A percentile compares a stretch with the other conserved stretches of the same genome.
Evolutionary conservation across 2,329 filamentous ascomycete genomes (phyloP).

Genomic region (Trichoderma sp.): DNA sequence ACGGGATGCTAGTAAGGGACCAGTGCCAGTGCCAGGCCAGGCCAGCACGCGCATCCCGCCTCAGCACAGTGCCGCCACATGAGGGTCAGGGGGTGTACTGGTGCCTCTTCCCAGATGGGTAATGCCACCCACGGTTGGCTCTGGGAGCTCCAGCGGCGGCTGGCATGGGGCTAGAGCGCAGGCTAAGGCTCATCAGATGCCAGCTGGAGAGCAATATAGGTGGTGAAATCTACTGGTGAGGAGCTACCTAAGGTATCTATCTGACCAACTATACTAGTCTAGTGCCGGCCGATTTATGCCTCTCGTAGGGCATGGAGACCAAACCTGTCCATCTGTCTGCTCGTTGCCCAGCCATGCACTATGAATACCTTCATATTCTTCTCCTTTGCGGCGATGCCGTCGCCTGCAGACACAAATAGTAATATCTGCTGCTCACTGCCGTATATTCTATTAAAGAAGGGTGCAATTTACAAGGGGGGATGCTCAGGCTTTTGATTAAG

Average conservation of each 20-base stretch:
- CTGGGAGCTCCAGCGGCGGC: constrained; percentile 5
- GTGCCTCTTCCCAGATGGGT: constrained; percentile 24
- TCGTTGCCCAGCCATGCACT: not conserved
- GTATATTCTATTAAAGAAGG: not conserved
- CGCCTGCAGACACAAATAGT: not conserved
- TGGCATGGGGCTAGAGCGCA: constrained; percentile 17
- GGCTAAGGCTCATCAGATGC: constrained; percentile 3
- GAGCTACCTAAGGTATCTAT: not conserved
- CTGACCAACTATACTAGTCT: not conserved
- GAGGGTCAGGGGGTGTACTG: constrained; percentile 17
- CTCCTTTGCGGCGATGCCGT: not conserved
- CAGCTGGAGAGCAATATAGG: not conserved
- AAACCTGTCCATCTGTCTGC: not conserved
- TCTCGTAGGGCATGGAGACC: not conserved
- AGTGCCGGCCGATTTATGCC: constrained; percentile 9
- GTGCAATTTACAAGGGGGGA: constrained; percentile 1
- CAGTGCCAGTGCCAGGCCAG: constrained; percentile 8
- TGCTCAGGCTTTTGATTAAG: constrained; percentile 17
- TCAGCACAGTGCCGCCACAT: constrained; percentile 24
- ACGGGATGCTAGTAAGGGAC: constrained; percentile 26
- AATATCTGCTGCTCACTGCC: not conserved
- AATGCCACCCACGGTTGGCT: constrained; percentile 18
- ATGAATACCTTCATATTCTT: not conserved
- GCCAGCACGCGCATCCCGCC: constrained; percentile 11
- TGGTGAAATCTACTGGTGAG: not conserved